phyloP scores from a whole-genome alignment of 345 rosid genomes.

The Carallia pectinifolia region DNA sequence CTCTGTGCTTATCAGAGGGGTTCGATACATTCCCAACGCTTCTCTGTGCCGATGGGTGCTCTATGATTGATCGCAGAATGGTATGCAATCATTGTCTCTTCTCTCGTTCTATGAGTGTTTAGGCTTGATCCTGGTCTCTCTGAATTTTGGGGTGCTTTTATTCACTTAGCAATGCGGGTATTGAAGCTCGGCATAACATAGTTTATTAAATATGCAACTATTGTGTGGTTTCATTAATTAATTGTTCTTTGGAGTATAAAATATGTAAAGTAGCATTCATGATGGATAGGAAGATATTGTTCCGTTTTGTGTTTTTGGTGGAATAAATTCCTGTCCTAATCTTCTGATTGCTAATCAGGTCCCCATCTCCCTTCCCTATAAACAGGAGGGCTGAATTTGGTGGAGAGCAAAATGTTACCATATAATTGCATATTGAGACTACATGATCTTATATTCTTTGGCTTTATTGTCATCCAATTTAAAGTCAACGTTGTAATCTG shows the following conservation, averaged over 20 bases:
- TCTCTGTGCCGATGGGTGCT: conserved; percentile 89
- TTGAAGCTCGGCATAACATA: neutral
- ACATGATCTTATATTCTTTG: too few relatives aligned
- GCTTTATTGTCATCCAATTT: too few relatives aligned
- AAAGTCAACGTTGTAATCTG: too few relatives aligned
- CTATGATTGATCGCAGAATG: conserved; percentile 86
- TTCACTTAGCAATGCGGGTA: neutral
- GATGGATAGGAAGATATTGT: neutral
- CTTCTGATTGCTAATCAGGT: neutral
- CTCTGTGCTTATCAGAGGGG: conserved; percentile 75
- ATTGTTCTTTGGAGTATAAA: neutral
- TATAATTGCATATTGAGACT: too few relatives aligned
- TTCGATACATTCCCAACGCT: conserved; percentile 85
- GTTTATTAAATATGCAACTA: neutral
- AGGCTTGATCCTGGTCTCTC: too few relatives aligned
- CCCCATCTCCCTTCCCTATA: neutral
- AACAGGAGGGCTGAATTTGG: neutral
- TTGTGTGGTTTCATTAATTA: neutral
- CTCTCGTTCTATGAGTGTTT: too few relatives aligned
- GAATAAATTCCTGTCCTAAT: neutral
- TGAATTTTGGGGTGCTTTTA: too few relatives aligned
- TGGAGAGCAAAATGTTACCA: too few relatives aligned
- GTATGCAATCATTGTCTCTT: conserved; percentile 29
- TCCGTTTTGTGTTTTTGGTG: neutral
- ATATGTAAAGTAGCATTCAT: neutral